A percentile compares a stretch with the other conserved stretches of the same genome.
phyloP scores from a whole-genome alignment of 495 filamentous ascomycete species.

The Friedmanniomyces simplex region DNA sequence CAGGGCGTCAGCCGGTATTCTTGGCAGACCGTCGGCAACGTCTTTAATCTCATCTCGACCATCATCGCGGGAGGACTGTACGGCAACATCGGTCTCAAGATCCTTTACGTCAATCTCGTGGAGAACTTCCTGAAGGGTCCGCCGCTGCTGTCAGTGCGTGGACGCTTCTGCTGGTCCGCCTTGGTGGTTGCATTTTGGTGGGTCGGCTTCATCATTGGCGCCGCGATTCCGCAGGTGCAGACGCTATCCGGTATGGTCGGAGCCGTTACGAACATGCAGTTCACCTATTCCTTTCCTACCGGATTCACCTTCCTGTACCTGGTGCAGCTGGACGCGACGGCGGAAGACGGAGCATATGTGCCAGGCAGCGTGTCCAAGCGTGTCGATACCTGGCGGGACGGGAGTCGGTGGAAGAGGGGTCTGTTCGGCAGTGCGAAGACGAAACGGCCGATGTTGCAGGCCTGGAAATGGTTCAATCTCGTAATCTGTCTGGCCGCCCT shows the following conservation, averaged over 20 bases:
- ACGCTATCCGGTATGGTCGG: constrained; percentile 33
- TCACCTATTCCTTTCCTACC: constrained; percentile 41
- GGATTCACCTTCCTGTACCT: constrained; percentile 21
- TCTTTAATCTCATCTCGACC: constrained; percentile 41
- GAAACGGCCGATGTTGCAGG: constrained; percentile 1
- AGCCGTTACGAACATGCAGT: constrained; percentile 41
- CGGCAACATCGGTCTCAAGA: constrained; percentile 58
- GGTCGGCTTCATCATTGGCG: constrained; percentile 11
- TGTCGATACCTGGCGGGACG: constrained; percentile 3
- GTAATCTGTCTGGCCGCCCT: constrained; percentile 7
- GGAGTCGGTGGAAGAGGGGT: constrained; percentile 14
- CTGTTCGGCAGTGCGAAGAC: constrained; percentile 7
- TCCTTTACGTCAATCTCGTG: constrained; percentile 51
- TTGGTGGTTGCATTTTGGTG: constrained; percentile 15
- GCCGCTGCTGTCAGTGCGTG: constrained; percentile 7
- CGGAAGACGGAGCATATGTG: constrained; percentile 6
- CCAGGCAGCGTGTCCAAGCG: not conserved
- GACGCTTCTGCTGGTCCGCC: constrained; percentile 13
- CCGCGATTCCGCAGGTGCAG: constrained; percentile 18
- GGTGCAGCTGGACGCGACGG: constrained; percentile 14
- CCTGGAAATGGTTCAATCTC: constrained; percentile 16
- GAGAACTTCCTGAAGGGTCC: constrained; percentile 24
- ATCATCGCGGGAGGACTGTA: constrained; percentile 49
- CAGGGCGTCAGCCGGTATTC: constrained; percentile 39
- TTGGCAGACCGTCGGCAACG: constrained; percentile 48